Conservation (phyloP, 257 asterid species). For the Linderniella brevidens region DNA sequence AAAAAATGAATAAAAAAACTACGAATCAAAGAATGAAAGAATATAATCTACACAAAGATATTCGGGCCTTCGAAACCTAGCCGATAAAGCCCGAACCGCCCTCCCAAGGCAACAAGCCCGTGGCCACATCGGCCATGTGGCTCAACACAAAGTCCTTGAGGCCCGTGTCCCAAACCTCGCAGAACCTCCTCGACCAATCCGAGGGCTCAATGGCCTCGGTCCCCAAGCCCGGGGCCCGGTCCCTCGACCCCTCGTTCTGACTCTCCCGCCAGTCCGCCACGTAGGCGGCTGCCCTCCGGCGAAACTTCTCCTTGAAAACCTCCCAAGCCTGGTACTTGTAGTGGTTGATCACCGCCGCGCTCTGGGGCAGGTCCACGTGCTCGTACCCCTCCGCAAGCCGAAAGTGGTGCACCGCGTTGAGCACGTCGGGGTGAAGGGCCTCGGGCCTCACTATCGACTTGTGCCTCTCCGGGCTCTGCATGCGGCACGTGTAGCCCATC, state of each 20-base stretch:
- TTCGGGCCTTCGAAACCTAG: too few relatives aligned
- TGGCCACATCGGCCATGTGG: conserved; percentile 41
- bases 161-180: conserved; percentile 91
- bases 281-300: conserved; percentile 79
- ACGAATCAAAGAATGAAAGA: too few relatives aligned
- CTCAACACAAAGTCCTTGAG: conserved; percentile 61
- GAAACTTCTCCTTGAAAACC: conserved; percentile 69
- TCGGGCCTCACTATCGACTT: conserved; percentile 74
- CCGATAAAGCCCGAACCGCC: conserved; percentile 2
- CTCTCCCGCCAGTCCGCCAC: conserved; percentile 85
- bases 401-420: conserved; percentile 94
- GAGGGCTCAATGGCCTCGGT: conserved; percentile 93
- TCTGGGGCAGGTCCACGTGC: conserved; percentile 54
- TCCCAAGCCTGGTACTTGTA: conserved; percentile 97
- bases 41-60: too few relatives aligned
- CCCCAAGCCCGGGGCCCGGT: conserved; percentile 92
- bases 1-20: too few relatives aligned
- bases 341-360: conserved; percentile 55
- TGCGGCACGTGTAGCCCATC: conserved; percentile 81
- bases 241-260: conserved; percentile 91
- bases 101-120: conserved; percentile 81
- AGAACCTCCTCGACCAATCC: conserved; percentile 67
- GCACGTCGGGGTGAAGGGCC: conserved; percentile 56
- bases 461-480: conserved; percentile 92
- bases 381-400: conserved; percentile 40